A percentile compares a stretch with the other conserved stretches of the same genome.
These are phyloP conservation scores for Citrullus colocynthis DNA, from an alignment of 306 rosid genomes.

Conservation along the genomic window DNA sequence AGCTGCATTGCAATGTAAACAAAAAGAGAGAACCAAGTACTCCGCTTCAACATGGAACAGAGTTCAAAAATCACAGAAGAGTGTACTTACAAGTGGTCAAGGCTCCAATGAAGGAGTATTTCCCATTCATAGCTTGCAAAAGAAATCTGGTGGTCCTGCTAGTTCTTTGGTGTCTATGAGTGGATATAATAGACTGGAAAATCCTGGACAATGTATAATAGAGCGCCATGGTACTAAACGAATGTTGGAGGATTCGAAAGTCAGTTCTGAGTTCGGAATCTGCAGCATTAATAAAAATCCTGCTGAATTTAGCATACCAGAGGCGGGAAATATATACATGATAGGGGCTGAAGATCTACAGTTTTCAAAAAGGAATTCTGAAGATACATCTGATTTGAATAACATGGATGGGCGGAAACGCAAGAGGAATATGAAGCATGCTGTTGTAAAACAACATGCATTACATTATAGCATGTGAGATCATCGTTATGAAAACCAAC, in stretches of 20 bases:
- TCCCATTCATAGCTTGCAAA: slow-evolving; percentile 19
- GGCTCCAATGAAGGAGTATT: slow-evolving; percentile 15
- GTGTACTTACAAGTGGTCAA: slow-evolving; percentile 11
- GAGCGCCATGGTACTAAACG: slow-evolving; percentile 22
- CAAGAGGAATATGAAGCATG: slow-evolving; percentile 43
- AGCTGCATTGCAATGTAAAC: slow-evolving; percentile 36
- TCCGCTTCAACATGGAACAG: slow-evolving; percentile 34
- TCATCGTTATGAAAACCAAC: neutral
- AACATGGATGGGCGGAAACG: slow-evolving; percentile 36
- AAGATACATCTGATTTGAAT: slow-evolving; percentile 21
- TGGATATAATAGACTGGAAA: slow-evolving; percentile 25
- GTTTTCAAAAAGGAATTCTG: slow-evolving; percentile 27
- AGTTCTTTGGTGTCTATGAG: slow-evolving; percentile 23
- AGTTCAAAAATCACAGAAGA: slow-evolving; percentile 23
- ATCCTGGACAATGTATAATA: slow-evolving; percentile 21
- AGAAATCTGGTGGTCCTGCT: slow-evolving; percentile 14
- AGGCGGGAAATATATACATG: slow-evolving; percentile 57
- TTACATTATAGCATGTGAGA: slow-evolving; percentile 16
- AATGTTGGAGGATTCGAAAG: slow-evolving; percentile 30
- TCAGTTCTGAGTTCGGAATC: slow-evolving; percentile 19
- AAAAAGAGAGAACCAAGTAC: slow-evolving; percentile 40
- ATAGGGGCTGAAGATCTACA: slow-evolving; percentile 78
- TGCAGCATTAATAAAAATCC: slow-evolving; percentile 74
- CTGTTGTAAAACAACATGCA: slow-evolving; percentile 30
- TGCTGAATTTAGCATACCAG: slow-evolving; percentile 69